phyloP scores from a whole-genome alignment of 2,329 filamentous ascomycete genomes.

The Botrytis byssoidea region DNA sequence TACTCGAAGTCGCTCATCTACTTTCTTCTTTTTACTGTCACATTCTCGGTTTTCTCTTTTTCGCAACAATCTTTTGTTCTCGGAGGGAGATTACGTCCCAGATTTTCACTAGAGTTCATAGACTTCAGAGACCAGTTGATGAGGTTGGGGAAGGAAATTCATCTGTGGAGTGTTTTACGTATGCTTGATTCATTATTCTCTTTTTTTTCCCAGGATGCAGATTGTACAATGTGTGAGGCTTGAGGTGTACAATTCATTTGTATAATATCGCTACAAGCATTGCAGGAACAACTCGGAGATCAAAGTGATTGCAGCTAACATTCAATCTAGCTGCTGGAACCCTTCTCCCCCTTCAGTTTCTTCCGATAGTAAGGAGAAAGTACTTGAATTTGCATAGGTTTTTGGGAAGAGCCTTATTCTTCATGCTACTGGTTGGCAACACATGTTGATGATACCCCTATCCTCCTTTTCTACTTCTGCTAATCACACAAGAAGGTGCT shows the following conservation, averaged over 20 bases:
- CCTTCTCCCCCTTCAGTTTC: conserved; percentile 15
- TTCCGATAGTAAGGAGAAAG: conserved; percentile 4
- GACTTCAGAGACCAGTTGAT: conserved; percentile 5
- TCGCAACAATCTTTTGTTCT: not conserved
- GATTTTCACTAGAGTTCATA: not conserved
- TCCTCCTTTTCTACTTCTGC: not conserved
- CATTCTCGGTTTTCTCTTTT: conserved; percentile 11
- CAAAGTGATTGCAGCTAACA: not conserved
- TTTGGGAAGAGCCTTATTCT: not conserved
- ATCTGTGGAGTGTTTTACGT: conserved; percentile 19
- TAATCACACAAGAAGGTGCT: not conserved
- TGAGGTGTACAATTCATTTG: not conserved
- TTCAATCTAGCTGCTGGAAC: not conserved
- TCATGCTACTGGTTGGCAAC: not conserved
- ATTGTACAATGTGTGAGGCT: not conserved
- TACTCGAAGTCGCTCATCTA: not conserved
- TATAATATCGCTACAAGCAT: not conserved
- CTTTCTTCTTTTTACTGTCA: conserved; percentile 1
- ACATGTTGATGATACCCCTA: not conserved
- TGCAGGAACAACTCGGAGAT: not conserved
- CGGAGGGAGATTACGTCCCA: not conserved
- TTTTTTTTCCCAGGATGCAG: not conserved
- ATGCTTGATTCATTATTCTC: not conserved
- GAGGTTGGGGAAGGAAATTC: conserved; percentile 4
- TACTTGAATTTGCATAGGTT: not conserved